A percentile compares a stretch with the other conserved stretches of the same genome.
These are phyloP conservation scores for Discostella stelligeroides DNA, from an alignment of 108 stramenopile genomes.

Conservation along the genomic window DNA sequence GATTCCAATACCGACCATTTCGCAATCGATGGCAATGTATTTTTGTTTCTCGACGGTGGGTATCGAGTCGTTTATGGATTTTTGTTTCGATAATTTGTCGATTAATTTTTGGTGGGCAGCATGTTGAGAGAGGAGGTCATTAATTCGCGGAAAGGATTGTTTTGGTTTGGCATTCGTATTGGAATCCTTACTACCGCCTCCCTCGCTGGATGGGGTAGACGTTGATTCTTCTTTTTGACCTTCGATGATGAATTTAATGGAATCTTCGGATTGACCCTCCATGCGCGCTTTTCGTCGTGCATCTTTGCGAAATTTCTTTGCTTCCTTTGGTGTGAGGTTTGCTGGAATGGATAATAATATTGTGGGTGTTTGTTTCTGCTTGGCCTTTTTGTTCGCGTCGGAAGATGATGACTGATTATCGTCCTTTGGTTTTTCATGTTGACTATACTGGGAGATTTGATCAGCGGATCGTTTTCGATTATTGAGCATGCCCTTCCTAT, in stretches of 20 bases:
- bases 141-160: slow-evolving; percentile 71
- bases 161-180: slow-evolving; percentile 26
- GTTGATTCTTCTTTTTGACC: slow-evolving; percentile 24
- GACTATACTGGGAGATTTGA: slow-evolving; percentile 22
- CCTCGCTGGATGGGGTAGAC: neutral
- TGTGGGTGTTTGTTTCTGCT: slow-evolving; percentile 6
- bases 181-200: neutral
- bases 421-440: neutral
- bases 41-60: slow-evolving; percentile 45
- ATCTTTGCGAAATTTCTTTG: slow-evolving; percentile 87
- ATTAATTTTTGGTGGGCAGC: slow-evolving; percentile 46
- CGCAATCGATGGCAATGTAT: slow-evolving; percentile 95
- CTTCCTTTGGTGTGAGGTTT: slow-evolving; percentile 59
- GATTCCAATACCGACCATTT: slow-evolving; percentile 97
- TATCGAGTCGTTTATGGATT: slow-evolving; percentile 50
- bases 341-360: slow-evolving; percentile 55
- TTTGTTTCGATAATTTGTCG: slow-evolving; percentile 36
- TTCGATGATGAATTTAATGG: slow-evolving; percentile 58
- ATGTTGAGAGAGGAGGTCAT: slow-evolving; percentile 69
- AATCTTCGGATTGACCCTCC: slow-evolving; percentile 55
- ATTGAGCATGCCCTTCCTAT: neutral
- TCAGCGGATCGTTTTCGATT: slow-evolving; percentile 25
- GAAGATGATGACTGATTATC: neutral
- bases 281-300: slow-evolving; percentile 63
- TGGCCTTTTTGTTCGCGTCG: slow-evolving; percentile 19